Base-by-base conservation (phyloP, 495 filamentous ascomycete species). In the Penicillium malachiteum region DNA sequence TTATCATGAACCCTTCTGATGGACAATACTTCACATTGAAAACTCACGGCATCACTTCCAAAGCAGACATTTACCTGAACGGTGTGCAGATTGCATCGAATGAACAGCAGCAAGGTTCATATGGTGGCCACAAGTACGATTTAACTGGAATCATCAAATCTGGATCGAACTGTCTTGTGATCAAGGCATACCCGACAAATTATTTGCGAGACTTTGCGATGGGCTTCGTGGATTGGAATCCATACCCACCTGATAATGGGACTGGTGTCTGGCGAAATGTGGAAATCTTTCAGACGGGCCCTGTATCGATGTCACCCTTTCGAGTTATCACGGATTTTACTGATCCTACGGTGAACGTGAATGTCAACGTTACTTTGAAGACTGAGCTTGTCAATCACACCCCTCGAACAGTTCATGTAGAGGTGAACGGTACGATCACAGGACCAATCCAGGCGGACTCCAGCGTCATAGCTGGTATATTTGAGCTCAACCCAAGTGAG, bases 161-260 rank as follows among this genome's bases (percentile, higher is more conserved):
- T 6, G 70, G 68, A 0, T 18, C 48, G 0, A 87, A 87, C 59
- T 80, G 76, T 0, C 41, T 88, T 12, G 68, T 79, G 5, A 74
- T 86, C 12, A 65, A 73, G 21, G 80, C 76, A 0, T 71, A 85
- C 50, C 84, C 84, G 1, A 86, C 84, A 0, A 70, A 82, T 54
- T 86, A 85, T 59, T 71, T 80, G 30, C 71, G 77, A 26, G 83
- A 88, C 52, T 75, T 87, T 44, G 82, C 78, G 0, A 59, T 83
- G 16, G 82, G 84, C 0, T 88, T 83, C 51, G 79, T 82, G 1
- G 85, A 88, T 53, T 88, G 85, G 85, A 87, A 87, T 41, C 84
- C 84, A 0, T 82, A 79, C 51, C 84, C 85, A 0, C 68, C 74
- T 0, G 81, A 85, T 59, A 84, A 80, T 48, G 79, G 80, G 1